Conservation (phyloP, 192 early-diverging fungal genomes). For the Coemansia sp. region DNA sequence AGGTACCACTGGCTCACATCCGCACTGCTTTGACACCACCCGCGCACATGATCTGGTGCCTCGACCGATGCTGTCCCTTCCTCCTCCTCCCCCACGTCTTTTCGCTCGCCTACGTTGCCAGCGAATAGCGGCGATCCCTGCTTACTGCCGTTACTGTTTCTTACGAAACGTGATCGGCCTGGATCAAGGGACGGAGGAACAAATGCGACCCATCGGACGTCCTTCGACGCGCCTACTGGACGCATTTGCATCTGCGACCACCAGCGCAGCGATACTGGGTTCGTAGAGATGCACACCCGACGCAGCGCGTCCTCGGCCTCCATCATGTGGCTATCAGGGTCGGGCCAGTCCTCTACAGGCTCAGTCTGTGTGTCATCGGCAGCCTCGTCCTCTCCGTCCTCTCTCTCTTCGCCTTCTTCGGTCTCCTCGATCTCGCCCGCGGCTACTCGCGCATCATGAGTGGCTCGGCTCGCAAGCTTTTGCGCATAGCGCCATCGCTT, state of each 20-base stretch:
- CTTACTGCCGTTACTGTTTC: background rate
- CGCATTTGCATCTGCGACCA: slow-evolving; percentile 55
- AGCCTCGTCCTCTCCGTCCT: slow-evolving; percentile 32
- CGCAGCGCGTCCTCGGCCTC: slow-evolving; percentile 52
- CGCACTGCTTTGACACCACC: slow-evolving; percentile 19
- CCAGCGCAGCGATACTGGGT: slow-evolving; percentile 43
- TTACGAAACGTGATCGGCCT: background rate
- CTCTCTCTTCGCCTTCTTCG: slow-evolving; percentile 52
- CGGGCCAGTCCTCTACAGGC: slow-evolving; percentile 37
- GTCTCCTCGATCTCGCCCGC: slow-evolving; percentile 52
- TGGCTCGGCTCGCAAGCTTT: slow-evolving; percentile 31
- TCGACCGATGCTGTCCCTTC: background rate
- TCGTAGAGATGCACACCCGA: slow-evolving; percentile 42
- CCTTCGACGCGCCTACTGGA: slow-evolving; percentile 48
- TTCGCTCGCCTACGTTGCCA: background rate
- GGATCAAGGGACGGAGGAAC: slow-evolving; percentile 16
- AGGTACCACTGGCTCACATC: slow-evolving; percentile 35
- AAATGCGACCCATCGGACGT: slow-evolving; percentile 45
- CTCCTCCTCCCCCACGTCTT: background rate
- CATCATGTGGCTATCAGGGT: slow-evolving; percentile 32
- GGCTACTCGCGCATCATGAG: slow-evolving; percentile 31
- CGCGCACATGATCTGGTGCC: background rate
- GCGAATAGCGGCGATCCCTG: background rate
- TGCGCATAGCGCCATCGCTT: slow-evolving; percentile 51
- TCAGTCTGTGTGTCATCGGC: slow-evolving; percentile 12